A percentile compares a stretch with the other conserved stretches of the same genome.
These are phyloP conservation scores for Pseudogymnoascus sp. DNA, from an alignment of 2,329 filamentous ascomycete genomes.

Conservation along the genomic window DNA sequence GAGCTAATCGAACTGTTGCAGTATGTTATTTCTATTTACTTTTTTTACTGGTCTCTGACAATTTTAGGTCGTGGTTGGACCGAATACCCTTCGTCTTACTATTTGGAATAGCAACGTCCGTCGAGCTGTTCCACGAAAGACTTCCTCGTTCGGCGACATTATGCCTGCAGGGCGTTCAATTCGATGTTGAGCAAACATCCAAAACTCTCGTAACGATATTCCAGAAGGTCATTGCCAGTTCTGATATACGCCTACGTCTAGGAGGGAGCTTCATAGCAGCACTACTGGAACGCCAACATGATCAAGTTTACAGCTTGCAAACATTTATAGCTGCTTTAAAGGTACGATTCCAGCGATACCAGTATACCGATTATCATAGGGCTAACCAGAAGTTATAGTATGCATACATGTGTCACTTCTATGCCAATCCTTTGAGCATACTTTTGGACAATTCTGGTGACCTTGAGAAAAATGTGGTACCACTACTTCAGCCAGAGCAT, in stretches of 20 bases:
- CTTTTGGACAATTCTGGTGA: conserved; percentile 39
- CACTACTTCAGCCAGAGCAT: conserved; percentile 48
- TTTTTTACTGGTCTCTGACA: conserved; percentile 10
- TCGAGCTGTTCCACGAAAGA: conserved; percentile 70
- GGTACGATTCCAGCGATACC: conserved; percentile 34
- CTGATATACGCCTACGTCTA: conserved; percentile 50
- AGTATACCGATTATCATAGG: background rate
- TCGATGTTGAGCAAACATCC: conserved; percentile 67
- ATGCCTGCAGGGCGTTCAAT: conserved; percentile 61
- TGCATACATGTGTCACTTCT: conserved; percentile 80
- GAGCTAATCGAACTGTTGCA: conserved; percentile 63
- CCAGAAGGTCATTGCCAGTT: conserved; percentile 52
- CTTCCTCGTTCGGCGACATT: conserved; percentile 62
- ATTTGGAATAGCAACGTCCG: conserved; percentile 73
- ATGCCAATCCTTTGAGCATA: conserved; percentile 66
- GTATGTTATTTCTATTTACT: conserved; percentile 36
- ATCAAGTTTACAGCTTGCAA: conserved; percentile 70
- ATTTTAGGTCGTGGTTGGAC: conserved; percentile 55
- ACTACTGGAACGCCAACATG: conserved; percentile 64
- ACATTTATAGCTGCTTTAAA: conserved; percentile 64
- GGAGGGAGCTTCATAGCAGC: conserved; percentile 55
- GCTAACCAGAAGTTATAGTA: conserved; percentile 44
- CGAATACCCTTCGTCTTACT: conserved; percentile 70
- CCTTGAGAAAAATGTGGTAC: conserved; percentile 25
- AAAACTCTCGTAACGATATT: conserved; percentile 68